Evolutionary conservation across 2,329 filamentous ascomycete species (phyloP).

Genomic region (Myriosclerotinia duriaeana): DNA sequence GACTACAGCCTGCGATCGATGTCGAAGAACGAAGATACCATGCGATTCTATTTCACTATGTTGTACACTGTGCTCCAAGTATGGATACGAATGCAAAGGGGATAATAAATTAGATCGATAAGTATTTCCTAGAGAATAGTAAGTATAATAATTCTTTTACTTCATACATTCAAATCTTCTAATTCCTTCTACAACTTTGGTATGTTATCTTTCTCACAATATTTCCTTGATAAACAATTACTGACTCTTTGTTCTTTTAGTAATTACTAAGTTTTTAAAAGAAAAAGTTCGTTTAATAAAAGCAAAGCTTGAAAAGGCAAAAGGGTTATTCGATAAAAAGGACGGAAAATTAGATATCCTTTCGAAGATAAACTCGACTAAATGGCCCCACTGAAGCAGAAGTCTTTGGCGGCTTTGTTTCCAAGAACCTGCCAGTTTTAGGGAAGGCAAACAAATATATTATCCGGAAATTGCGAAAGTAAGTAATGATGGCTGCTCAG

Average conservation of each 20-base stretch:
- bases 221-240: background rate
- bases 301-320: conserved; percentile 81
- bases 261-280: conserved; percentile 92
- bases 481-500: conserved; percentile 72
- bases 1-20: conserved; percentile 73
- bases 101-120: conserved; percentile 95
- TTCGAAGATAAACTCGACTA: conserved; percentile 76
- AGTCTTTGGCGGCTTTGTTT: too few species aligned
- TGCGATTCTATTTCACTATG: conserved; percentile 93
- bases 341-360: conserved; percentile 98
- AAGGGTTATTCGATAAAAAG: conserved; percentile 90
- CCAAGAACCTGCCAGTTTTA: too few species aligned
- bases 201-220: background rate
- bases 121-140: conserved; percentile 88
- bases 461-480: conserved; percentile 85
- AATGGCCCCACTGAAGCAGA: conserved; percentile 84
- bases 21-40: conserved; percentile 94
- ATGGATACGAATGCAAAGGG: conserved; percentile 97
- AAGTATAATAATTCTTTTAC: background rate
- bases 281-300: conserved; percentile 85
- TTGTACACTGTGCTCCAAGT: conserved; percentile 92
- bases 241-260: background rate
- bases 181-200: background rate
- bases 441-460: too few species aligned
- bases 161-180: background rate